Evolutionary conservation across 202 grass and related monocot genomes (phyloP).

Genomic region (Brachypodium distachyon): DNA sequence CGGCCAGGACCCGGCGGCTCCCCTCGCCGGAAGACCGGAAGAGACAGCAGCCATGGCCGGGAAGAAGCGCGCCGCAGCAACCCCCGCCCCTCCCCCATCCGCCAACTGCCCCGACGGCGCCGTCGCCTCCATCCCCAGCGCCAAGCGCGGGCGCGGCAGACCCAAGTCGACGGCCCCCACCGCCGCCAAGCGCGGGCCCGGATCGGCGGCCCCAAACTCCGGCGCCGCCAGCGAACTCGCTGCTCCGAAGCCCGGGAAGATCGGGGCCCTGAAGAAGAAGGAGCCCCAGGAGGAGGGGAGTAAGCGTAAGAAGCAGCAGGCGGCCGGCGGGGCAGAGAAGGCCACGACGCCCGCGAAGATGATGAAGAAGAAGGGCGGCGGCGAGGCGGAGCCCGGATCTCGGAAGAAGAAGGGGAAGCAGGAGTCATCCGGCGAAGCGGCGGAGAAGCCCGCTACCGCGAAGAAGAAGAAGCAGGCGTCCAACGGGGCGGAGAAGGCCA

Average conservation of each 20-base stretch:
- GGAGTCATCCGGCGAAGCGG: not conserved
- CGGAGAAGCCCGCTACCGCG: not conserved
- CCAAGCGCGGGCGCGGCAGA: not conserved
- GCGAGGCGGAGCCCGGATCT: not conserved
- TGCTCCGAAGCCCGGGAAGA: not conserved
- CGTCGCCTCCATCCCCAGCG: not conserved
- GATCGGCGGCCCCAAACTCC: not conserved
- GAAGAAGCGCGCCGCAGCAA: not conserved
- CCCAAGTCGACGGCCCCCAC: not conserved
- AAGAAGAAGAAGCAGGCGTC: not conserved
- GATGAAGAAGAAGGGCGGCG: not conserved
- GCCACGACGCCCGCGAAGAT: not conserved
- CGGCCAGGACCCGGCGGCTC: no score
- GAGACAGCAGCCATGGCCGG: conserved; percentile 16
- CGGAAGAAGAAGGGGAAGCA: conserved; percentile 20
- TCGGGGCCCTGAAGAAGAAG: not conserved
- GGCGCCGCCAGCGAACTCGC: not conserved
- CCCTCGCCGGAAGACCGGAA: no score
- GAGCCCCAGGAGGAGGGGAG: not conserved
- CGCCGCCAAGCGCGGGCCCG: not conserved
- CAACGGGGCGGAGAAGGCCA: not conserved
- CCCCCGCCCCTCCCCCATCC: not conserved
- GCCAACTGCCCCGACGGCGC: not conserved
- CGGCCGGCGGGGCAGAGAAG: not conserved
- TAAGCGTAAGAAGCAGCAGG: not conserved